Percentiles rank a stretch among this genome's conserved stretches.
phyloP scores from a whole-genome alignment of 164 flowering plant species.

The Vitis vinifera region ASM3070453v1 NC_081811.1:22371501-22372000 shows the following conservation, averaged over 20 bases:
- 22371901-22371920: not conserved
- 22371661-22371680: not conserved
- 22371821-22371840: not conserved
- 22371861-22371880: conserved; percentile 1
- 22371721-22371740: not conserved
- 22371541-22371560: not conserved
- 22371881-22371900: not conserved
- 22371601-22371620: too few species aligned
- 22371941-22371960: too few species aligned
- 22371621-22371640: not conserved
- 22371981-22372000: too few species aligned
- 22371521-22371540: too few species aligned
- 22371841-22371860: conserved; percentile 1
- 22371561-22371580: not conserved
- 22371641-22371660: not conserved
- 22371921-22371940: not conserved
- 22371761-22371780: not conserved
- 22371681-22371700: not conserved
- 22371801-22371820: too few species aligned
- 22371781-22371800: not conserved
- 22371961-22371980: too few species aligned
- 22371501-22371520: too few species aligned
- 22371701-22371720: not conserved
- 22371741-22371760: not conserved
- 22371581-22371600: not conserved